A percentile compares a stretch with the other conserved stretches of the same genome.
phyloP scores from a whole-genome alignment of 768 basidiomycete species.

The Rhodotorula kratochvilovae region DNA sequence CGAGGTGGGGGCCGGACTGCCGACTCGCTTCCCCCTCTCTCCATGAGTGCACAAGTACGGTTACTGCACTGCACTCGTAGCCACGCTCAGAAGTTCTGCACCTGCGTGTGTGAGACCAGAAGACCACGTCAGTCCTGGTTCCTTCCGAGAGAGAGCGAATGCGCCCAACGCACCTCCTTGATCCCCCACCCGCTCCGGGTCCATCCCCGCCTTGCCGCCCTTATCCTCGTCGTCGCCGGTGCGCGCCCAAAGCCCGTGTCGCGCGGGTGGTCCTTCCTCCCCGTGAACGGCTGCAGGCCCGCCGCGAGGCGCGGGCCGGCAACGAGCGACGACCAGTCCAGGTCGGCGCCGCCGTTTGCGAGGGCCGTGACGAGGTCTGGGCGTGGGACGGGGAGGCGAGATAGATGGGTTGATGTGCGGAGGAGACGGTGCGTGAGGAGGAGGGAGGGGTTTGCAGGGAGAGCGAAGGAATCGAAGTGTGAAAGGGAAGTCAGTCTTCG shows the following conservation, averaged over 20 bases:
- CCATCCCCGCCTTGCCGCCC: neutral
- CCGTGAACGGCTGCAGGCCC: constrained; percentile 53
- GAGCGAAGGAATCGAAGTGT: neutral
- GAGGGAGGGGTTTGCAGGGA: too few relatives aligned
- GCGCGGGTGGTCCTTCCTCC: constrained; percentile 29
- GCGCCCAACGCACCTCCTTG: constrained; percentile 1
- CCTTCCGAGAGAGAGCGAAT: neutral
- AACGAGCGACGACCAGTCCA: constrained; percentile 80
- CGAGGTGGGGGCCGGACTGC: too few relatives aligned
- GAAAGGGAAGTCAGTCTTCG: neutral
- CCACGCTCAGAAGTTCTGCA: constrained; percentile 1
- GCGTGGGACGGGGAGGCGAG: constrained; percentile 53
- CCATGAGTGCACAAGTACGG: too few relatives aligned
- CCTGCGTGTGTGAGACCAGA: neutral
- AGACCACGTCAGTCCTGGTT: neutral
- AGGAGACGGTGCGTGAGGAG: too few relatives aligned
- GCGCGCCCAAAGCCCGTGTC: constrained; percentile 36
- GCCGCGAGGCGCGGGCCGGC: constrained; percentile 72
- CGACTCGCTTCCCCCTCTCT: neutral
- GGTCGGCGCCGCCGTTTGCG: constrained; percentile 62
- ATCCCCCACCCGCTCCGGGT: constrained; percentile 22
- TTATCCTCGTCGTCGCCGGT: neutral
- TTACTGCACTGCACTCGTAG: too few relatives aligned
- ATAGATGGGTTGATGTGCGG: neutral
- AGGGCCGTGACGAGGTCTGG: constrained; percentile 69